Evolutionary conservation across 2,329 filamentous ascomycete genomes (phyloP), one percentile per base, ranked within the genome.

Genomic region (Fusarium globosum): DNA sequence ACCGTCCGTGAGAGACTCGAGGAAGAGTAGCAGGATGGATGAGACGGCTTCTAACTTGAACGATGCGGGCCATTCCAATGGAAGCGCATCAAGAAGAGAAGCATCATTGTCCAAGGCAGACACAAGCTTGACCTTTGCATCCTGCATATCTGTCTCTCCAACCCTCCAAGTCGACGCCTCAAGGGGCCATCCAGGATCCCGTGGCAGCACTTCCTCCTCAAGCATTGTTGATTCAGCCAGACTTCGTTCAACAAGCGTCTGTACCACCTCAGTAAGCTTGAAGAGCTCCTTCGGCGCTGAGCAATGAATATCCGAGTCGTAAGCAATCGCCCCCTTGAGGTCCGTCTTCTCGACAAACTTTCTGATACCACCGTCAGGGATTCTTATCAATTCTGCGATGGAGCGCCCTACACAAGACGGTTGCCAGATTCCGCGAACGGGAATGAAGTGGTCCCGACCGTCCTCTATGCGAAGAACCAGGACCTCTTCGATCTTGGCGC

Each of bases 391-490:
- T 78, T 97, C 95, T 68, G 95, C 92, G n/a, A 99, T 88, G 0
- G 93, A 95, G 42, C 94, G 91, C 1, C 94, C 94, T 55, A 98
- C 93, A 76, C 91, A 93, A 1, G 94, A 94, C 14, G 93, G 93
- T 7, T 92, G 85, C 96, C 96, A 99, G 3, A 83, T 85, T 0
- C 89, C 96, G 30, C 89, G 91, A 1, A 97, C 86, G 0, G 95
- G 92, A 43, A 99, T 90, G 79, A 99, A 99, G 79, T 98, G 93
- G 77, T 99, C 96, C 53, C 95, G 89, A 2, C 97, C 97, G 59
- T 92, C 90, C 16, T 90, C 88, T 10, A 99, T 93, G 2, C 95
- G 91, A 14, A 99, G 86, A 4, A 99, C 92, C 13, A 99, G 86
- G 7, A 99, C 91, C 73, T 98, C 95, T 71, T 98, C 96, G 1